These are phyloP conservation scores for Apiosordaria backusii DNA, from an alignment of 495 filamentous ascomycete species.

Conservation along the genomic window DNA sequence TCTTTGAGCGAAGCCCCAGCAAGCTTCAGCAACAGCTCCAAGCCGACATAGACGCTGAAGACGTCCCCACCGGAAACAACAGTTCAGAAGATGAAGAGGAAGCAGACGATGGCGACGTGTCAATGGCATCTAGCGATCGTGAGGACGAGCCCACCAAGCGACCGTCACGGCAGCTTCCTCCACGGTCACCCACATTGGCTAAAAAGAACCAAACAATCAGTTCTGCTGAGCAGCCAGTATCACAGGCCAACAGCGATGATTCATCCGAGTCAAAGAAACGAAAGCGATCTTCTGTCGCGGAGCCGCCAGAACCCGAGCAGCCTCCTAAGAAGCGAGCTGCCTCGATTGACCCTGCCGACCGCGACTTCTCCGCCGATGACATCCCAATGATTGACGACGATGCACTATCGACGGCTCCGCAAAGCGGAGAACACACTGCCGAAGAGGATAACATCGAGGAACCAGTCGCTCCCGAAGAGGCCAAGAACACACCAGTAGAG, in stretches of 20 bases:
- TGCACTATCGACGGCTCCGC: constrained; percentile 35
- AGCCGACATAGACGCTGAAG: constrained; percentile 34
- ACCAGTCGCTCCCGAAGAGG: constrained; percentile 17
- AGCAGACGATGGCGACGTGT: constrained; percentile 38
- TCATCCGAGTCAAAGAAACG: constrained; percentile 47
- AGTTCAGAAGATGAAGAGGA: constrained; percentile 43
- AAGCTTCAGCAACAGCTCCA: constrained; percentile 55
- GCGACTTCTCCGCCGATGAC: constrained; percentile 36
- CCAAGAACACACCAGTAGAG: constrained; percentile 25
- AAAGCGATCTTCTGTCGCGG: constrained; percentile 46
- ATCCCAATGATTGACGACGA: constrained; percentile 44
- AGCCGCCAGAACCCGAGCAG: constrained; percentile 47
- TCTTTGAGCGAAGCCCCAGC: constrained; percentile 61
- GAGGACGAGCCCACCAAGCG: constrained; percentile 21
- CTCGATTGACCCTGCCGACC: constrained; percentile 38
- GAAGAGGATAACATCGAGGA: constrained; percentile 39
- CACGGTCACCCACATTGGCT: constrained; percentile 23
- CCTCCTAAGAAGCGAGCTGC: constrained; percentile 57
- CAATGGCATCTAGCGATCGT: constrained; percentile 34
- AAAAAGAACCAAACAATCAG: constrained; percentile 28
- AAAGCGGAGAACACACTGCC: constrained; percentile 41
- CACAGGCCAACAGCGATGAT: constrained; percentile 19
- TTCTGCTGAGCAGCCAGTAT: constrained; percentile 17
- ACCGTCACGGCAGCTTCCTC: constrained; percentile 14
- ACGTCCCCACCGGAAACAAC: constrained; percentile 38